Percentiles rank a stretch among this genome's conserved stretches.
phyloP scores from a whole-genome alignment of 2,329 filamentous ascomycete species.

The Gnomoniopsis sp. region DNA sequence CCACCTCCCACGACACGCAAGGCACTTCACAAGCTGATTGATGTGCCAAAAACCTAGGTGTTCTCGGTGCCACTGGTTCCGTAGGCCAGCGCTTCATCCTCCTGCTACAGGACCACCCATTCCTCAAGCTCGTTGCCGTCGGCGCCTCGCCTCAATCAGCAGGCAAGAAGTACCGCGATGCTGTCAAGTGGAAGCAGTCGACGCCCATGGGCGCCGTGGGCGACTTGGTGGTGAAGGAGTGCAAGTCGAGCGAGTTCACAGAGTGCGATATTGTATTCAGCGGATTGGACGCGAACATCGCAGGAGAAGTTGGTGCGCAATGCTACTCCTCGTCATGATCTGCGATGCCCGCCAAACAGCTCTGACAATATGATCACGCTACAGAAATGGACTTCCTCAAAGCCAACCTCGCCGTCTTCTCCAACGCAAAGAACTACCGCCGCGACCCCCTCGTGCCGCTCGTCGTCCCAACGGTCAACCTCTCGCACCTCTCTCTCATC shows the following conservation, averaged over 20 bases:
- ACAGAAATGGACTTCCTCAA: constrained; percentile 87
- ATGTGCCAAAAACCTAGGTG: constrained; percentile 42
- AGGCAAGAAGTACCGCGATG: constrained; percentile 92
- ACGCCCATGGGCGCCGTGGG: constrained; percentile 76
- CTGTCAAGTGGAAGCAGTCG: constrained; percentile 92
- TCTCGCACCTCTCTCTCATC: constrained; percentile 81
- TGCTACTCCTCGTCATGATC: background rate
- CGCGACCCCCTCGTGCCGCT: constrained; percentile 86
- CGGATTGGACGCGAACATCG: constrained; percentile 87
- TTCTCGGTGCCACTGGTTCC: constrained; percentile 88
- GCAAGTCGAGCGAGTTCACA: constrained; percentile 74
- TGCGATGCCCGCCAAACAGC: background rate
- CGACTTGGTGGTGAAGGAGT: constrained; percentile 81
- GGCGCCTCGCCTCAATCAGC: constrained; percentile 87
- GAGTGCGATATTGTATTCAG: constrained; percentile 95
- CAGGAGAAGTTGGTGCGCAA: constrained; percentile 77
- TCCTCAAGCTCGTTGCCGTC: constrained; percentile 81
- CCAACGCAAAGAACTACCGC: constrained; percentile 97
- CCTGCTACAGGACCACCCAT: constrained; percentile 81
- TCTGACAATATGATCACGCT: constrained; percentile 11
- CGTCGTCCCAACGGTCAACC: constrained; percentile 93
- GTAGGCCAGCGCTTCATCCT: constrained; percentile 96
- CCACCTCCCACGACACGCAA: constrained; percentile 12
- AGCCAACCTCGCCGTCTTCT: constrained; percentile 87
- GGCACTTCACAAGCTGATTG: constrained; percentile 7